Evolutionary conservation across 148 eudicot genomes (phyloP), one percentile per base, ranked within the genome.

Genomic region (Chenopodium quinoa): DNA sequence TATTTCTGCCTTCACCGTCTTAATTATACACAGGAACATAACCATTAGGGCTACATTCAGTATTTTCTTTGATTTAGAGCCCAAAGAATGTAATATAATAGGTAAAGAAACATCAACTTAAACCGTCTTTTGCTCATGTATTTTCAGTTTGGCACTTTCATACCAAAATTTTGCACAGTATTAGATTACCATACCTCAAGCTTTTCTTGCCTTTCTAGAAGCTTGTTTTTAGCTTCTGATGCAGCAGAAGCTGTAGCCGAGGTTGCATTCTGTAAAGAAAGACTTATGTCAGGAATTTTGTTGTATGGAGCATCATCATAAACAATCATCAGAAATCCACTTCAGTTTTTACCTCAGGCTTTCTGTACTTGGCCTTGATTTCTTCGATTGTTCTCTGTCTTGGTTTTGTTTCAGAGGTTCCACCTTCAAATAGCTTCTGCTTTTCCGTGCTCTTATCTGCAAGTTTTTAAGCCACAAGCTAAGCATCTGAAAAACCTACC

Each of bases 361-460:
- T 88, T 81, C 95, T 88, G 82, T 96, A 96, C 89, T 93, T 93
- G 23, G 99, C 97, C 81, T 87, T 92, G 83, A 96, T 94, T 91
- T 96, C 98, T 46, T 91, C 93, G 44, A 94, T 90, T 66, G 98
- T 91, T 84, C 98, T 86, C 79, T 83, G 82, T 83, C 75, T 93
- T 74, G 99, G 94, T 82, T 91, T 85, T 54, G 88, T n/a, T 70
- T 87, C 91, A 60, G 88, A 77, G 75, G 91, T 87, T 83, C 86
- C 93, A 50, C 98, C 98, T 81, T 91, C 97, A 77, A 96, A 92
- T 78, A 96, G 83, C 82, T 83, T 88, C 23, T 89, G 91, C 78
- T 95, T 89, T 82, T 92, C 95, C 75, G 80, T 75, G 85, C 81
- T 89, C 87, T 89, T 86, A 80, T 83, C 98, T 96, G 85, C 86